Conservation (phyloP, 345 rosid genomes). For the Alliaria petiolata region DNA sequence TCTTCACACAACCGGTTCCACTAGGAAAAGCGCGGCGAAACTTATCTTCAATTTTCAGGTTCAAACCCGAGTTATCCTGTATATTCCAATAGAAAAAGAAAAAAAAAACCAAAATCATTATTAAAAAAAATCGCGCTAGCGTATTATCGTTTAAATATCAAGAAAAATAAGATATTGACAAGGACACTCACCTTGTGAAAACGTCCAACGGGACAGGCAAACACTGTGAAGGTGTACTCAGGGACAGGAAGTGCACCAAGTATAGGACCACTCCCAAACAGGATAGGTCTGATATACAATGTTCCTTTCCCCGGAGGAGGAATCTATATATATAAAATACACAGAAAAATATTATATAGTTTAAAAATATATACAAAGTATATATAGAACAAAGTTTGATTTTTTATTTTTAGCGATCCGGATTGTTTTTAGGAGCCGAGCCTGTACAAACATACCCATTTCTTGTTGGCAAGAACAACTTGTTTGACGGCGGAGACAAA, state of each 20-base stretch:
- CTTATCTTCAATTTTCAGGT: slow-evolving; percentile 51
- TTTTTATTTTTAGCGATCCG: not conserved
- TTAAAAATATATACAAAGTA: not conserved
- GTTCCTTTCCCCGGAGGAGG: slow-evolving; percentile 68
- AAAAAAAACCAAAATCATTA: not conserved
- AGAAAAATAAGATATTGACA: not conserved
- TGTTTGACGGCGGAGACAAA: slow-evolving; percentile 51
- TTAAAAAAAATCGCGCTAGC: not conserved
- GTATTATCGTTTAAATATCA: not conserved
- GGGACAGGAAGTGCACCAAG: slow-evolving; percentile 55
- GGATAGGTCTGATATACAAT: slow-evolving; percentile 58
- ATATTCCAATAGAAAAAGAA: too few relatives aligned
- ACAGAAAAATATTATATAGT: not conserved
- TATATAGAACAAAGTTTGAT: not conserved
- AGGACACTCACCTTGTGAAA: slow-evolving; percentile 35
- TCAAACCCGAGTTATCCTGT: slow-evolving; percentile 35
- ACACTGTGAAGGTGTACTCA: slow-evolving; percentile 45
- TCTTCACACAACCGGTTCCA: slow-evolving; percentile 69
- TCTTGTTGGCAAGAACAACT: slow-evolving; percentile 47
- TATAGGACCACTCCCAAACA: slow-evolving; percentile 51
- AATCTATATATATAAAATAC: slow-evolving; percentile 29
- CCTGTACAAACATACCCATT: slow-evolving; percentile 40
- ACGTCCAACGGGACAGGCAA: slow-evolving; percentile 56
- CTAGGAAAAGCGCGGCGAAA: slow-evolving; percentile 48
- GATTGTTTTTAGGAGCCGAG: not conserved